These are phyloP conservation scores for Suhomyces chickasaworum DNA, from an alignment of 1,139 yeast genomes.

Conservation along the genomic window DNA sequence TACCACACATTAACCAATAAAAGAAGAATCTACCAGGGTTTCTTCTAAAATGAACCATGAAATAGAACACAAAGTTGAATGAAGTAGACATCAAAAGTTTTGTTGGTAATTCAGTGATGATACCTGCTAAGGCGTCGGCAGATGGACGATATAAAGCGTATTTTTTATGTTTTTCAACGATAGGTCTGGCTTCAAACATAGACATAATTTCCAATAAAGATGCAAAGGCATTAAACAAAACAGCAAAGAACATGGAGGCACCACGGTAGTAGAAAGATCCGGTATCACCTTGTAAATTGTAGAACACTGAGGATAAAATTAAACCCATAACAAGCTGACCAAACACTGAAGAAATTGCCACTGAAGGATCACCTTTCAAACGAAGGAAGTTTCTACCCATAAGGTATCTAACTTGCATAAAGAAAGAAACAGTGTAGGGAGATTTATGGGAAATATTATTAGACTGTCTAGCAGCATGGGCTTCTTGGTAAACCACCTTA, in stretches of 20 bases:
- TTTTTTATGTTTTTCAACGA: conserved; percentile 77
- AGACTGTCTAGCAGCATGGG: conserved; percentile 62
- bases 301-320: conserved; percentile 73
- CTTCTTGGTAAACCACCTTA: conserved; percentile 39
- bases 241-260: conserved; percentile 75
- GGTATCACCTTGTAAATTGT: conserved; percentile 48
- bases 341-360: conserved; percentile 57
- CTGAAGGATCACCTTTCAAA: conserved; percentile 64
- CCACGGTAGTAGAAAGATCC: conserved; percentile 65
- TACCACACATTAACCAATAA: conserved; percentile 55
- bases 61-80: conserved; percentile 66
- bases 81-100: conserved; percentile 55
- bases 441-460: conserved; percentile 54
- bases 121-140: conserved; percentile 73
- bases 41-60: conserved; percentile 67
- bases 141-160: conserved; percentile 78
- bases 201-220: conserved; percentile 74
- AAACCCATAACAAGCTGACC: conserved; percentile 77
- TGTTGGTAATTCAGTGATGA: conserved; percentile 67
- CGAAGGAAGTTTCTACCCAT: conserved; percentile 65
- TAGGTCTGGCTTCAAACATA: conserved; percentile 70
- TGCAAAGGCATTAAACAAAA: conserved; percentile 74
- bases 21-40: conserved; percentile 70
- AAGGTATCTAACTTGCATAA: conserved; percentile 64
- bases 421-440: conserved; percentile 66